Percentiles rank a stretch among this genome's conserved stretches.
Conservation (phyloP, 495 filamentous ascomycete species). For the Penicillium roqueforti region DNA sequence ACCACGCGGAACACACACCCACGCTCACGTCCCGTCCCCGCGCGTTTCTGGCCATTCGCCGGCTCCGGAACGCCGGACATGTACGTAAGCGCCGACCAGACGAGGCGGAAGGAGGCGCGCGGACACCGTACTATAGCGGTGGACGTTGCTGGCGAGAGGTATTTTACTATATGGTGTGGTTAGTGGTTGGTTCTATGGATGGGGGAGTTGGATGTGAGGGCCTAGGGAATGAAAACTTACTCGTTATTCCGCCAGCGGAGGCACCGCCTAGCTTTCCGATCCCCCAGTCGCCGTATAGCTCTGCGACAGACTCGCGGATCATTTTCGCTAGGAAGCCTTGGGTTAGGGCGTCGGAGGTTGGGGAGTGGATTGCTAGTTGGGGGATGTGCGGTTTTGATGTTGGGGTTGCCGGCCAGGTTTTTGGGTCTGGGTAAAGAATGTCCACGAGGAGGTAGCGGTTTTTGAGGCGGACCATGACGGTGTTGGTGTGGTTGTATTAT, state of each 20-base stretch:
- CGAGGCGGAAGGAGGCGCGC: conserved; percentile 72
- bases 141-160: conserved; percentile 85
- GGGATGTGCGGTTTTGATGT: conserved; percentile 16
- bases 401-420: conserved; percentile 27
- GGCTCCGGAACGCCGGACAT: conserved; percentile 63
- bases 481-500: not conserved
- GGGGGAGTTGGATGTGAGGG: not conserved
- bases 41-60: conserved; percentile 29
- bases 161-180: conserved; percentile 63
- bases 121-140: conserved; percentile 84
- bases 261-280: conserved; percentile 56
- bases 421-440: conserved; percentile 75
- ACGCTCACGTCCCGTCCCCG: conserved; percentile 22
- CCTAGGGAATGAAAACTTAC: conserved; percentile 35
- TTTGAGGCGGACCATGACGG: conserved; percentile 87
- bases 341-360: conserved; percentile 64
- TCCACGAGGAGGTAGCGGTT: conserved; percentile 89
- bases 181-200: conserved; percentile 2
- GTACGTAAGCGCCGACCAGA: conserved; percentile 85
- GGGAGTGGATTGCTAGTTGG: conserved; percentile 67
- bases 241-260: conserved; percentile 55
- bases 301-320: conserved; percentile 62
- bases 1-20: conserved; percentile 82
- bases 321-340: conserved; percentile 57
- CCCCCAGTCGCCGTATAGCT: conserved; percentile 90